Evolutionary conservation across 257 asterid species (phyloP).

Genomic region (Capsicum rhomboideum): DNA sequence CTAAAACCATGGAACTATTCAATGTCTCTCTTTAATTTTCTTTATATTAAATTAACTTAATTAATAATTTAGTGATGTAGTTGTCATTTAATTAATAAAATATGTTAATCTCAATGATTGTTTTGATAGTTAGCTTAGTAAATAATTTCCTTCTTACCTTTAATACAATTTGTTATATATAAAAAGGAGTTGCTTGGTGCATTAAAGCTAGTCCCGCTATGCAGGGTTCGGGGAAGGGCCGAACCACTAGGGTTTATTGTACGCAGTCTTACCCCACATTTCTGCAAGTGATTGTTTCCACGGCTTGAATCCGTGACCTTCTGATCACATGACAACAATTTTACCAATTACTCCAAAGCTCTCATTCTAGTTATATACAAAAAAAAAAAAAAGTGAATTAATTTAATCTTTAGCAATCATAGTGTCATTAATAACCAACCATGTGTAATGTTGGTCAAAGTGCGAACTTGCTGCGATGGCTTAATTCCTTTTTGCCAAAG

Average conservation of each 20-base stretch:
- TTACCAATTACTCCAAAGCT: too few relatives aligned
- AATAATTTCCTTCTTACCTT: not conserved
- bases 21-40: not conserved
- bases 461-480: not conserved
- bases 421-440: constrained; percentile 5
- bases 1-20: not conserved
- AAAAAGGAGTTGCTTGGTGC: too few relatives aligned
- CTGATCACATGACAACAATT: too few relatives aligned
- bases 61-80: not conserved
- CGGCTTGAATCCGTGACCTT: too few relatives aligned
- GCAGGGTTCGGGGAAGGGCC: too few relatives aligned
- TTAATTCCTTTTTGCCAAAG: not conserved
- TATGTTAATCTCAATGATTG: not conserved
- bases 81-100: not conserved
- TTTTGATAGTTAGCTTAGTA: not conserved
- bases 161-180: too few relatives aligned
- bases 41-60: not conserved
- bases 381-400: not conserved
- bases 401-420: not conserved
- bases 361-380: not conserved
- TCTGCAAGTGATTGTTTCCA: too few relatives aligned
- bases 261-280: too few relatives aligned
- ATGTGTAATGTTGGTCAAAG: constrained; percentile 15
- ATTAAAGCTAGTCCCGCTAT: not conserved
- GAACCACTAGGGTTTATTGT: too few relatives aligned